Percentiles rank a stretch among this genome's conserved stretches.
Conservation (phyloP, 176 grass and related monocot genomes). For the Carex pumila region DNA sequence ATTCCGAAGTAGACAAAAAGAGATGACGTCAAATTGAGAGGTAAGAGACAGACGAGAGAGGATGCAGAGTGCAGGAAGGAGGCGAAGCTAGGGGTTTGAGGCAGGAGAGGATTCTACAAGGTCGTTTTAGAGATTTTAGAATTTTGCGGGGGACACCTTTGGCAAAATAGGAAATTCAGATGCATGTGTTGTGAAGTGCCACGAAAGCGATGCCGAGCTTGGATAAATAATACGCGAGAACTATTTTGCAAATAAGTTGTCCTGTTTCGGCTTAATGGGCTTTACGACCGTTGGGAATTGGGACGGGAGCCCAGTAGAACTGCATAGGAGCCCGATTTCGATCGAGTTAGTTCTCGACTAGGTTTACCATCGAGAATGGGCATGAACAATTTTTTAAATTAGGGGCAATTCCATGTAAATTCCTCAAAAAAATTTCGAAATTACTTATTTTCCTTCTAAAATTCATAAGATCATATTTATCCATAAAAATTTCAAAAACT, state of each 20-base stretch:
- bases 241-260: not conserved
- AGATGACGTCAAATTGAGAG: not conserved
- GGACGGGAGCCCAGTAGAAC: not conserved
- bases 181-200: not conserved
- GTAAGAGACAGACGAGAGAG: not conserved
- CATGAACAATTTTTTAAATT: not conserved
- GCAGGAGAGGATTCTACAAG: not conserved
- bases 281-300: not conserved
- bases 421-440: too few species aligned
- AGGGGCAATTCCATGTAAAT: too few species aligned
- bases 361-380: not conserved
- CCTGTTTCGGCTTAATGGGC: not conserved
- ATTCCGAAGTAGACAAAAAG: not conserved
- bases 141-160: not conserved
- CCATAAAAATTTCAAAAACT: too few species aligned
- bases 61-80: not conserved
- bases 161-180: not conserved
- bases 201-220: not conserved
- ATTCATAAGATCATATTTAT: too few species aligned
- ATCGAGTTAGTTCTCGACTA: too few species aligned
- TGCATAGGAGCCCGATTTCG: not conserved
- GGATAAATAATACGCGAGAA: not conserved
- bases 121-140: not conserved
- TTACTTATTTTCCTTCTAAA: too few species aligned
- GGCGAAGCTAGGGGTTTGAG: constrained; percentile 2